phyloP scores from a whole-genome alignment of 148 eudicot species.

The Cornus controversa region DNA sequence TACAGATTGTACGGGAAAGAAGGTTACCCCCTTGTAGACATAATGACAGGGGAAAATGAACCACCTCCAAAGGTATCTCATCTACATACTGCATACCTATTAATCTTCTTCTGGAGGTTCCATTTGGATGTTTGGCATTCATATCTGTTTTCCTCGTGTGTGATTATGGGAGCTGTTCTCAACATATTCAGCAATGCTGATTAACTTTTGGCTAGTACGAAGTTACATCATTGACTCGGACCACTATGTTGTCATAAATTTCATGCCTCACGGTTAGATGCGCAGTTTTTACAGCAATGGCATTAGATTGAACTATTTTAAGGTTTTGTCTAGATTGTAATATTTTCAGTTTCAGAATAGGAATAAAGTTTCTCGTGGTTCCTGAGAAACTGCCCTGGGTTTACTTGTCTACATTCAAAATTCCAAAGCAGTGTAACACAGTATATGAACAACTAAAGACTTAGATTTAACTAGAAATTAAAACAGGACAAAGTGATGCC shows the following conservation, averaged over 20 bases:
- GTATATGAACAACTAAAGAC: too few species aligned
- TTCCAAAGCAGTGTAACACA: background rate
- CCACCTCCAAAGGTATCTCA: slow-evolving; percentile 80
- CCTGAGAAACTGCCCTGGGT: background rate
- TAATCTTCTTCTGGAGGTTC: background rate
- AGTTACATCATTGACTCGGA: background rate
- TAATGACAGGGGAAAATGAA: slow-evolving; percentile 91
- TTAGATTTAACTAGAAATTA: too few species aligned
- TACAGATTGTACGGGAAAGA: slow-evolving; percentile 94
- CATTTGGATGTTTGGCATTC: background rate
- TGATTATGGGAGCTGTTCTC: background rate
- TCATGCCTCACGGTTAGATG: background rate
- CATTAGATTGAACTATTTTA: background rate
- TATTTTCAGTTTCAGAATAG: background rate
- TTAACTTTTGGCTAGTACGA: background rate
- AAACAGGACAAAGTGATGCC: too few species aligned
- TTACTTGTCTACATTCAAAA: background rate
- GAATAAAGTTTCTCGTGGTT: background rate
- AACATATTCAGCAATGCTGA: background rate
- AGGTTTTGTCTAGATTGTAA: background rate
- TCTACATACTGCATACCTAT: background rate
- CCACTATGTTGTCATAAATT: background rate
- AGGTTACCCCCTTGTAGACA: slow-evolving; percentile 83
- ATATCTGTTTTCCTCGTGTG: background rate
- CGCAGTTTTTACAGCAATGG: background rate